A percentile compares a stretch with the other conserved stretches of the same genome.
Evolutionary conservation across 2,329 filamentous ascomycete genomes (phyloP).

Genomic region (Ophiobolus disseminans): DNA sequence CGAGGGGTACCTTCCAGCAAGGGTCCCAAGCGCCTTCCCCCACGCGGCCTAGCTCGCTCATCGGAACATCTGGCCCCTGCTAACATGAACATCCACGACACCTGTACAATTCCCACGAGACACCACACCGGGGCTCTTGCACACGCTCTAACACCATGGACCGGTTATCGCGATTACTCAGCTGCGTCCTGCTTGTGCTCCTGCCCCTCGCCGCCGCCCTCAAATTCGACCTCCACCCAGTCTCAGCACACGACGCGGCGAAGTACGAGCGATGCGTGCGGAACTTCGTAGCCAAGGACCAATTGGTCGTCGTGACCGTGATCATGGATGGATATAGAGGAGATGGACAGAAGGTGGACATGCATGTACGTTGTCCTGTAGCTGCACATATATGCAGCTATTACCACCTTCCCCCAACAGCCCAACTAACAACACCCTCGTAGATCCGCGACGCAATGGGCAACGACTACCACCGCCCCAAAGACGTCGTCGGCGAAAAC

Average conservation of each 20-base stretch:
- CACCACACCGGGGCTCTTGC: conserved; percentile 23
- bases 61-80: conserved; percentile 45
- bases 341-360: conserved; percentile 92
- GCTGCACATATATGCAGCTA: neutral
- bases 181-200: conserved; percentile 47
- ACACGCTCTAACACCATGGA: conserved; percentile 40
- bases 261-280: conserved; percentile 87
- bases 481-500: conserved; percentile 89
- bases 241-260: conserved; percentile 65
- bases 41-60: conserved; percentile 18
- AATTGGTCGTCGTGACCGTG: conserved; percentile 92
- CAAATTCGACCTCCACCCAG: conserved; percentile 89
- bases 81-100: conserved; percentile 28
- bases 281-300: conserved; percentile 93
- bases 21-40: conserved; percentile 19
- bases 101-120: conserved; percentile 30
- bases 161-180: conserved; percentile 41
- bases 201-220: conserved; percentile 67
- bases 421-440: neutral
- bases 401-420: neutral
- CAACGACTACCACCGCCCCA: conserved; percentile 93
- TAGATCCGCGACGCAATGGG: conserved; percentile 95
- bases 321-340: conserved; percentile 84
- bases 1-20: conserved; percentile 2
- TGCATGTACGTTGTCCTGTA: conserved; percentile 72